A percentile compares a stretch with the other conserved stretches of the same genome.
Conservation (phyloP, 1,284 basidiomycete genomes). For the Puccinia coronata region DNA sequence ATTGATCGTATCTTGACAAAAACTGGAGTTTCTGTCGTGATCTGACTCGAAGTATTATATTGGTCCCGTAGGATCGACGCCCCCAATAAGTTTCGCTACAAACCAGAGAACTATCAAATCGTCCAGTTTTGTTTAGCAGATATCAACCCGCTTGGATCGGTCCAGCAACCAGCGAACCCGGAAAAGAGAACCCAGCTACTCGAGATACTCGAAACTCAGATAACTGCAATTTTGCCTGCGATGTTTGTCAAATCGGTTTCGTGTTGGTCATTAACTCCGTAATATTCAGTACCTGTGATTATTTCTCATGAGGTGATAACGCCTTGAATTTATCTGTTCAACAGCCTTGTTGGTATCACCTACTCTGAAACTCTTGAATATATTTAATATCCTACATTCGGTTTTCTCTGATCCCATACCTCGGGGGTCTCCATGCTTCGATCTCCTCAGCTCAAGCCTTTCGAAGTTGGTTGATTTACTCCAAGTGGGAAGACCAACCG, state of each 20-base stretch:
- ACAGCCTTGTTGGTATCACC: slow-evolving; percentile 7
- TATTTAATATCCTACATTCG: neutral
- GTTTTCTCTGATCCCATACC: slow-evolving; percentile 9
- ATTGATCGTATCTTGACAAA: too few species aligned
- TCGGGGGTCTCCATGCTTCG: neutral
- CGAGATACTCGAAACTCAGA: neutral
- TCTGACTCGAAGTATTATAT: too few species aligned
- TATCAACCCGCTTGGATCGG: slow-evolving; percentile 5
- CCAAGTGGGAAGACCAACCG: neutral
- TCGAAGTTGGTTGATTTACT: slow-evolving; percentile 2
- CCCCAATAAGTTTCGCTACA: slow-evolving; percentile 43
- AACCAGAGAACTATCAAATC: slow-evolving; percentile 42
- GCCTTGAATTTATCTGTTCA: too few species aligned
- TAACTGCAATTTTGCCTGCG: neutral
- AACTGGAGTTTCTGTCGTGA: too few species aligned
- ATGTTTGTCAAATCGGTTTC: slow-evolving; percentile 10
- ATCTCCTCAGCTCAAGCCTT: neutral
- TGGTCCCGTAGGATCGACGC: slow-evolving; percentile 3
- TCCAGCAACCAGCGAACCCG: neutral
- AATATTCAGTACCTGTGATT: too few species aligned
- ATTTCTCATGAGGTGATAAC: too few species aligned
- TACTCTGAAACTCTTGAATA: slow-evolving; percentile 3
- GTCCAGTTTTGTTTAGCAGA: slow-evolving; percentile 30
- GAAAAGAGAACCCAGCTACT: neutral
- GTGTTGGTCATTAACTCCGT: too few species aligned